Base-by-base conservation (phyloP, 352 stramenopile genomes). In the Phytophthora boehmeriae region DNA sequence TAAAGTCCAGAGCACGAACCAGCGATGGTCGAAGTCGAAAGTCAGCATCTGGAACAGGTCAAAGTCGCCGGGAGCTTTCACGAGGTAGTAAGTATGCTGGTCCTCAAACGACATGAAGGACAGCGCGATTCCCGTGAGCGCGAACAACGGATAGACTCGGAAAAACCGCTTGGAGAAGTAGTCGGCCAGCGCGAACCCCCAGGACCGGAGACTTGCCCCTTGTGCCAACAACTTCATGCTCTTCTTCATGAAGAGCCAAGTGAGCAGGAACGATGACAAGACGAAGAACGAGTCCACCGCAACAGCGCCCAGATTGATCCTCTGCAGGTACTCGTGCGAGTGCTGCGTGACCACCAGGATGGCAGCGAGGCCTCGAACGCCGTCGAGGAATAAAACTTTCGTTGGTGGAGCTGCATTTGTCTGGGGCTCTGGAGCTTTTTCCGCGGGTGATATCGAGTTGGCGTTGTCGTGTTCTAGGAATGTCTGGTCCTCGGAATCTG, bases 101-200 rank as follows among this genome's bases (percentile, higher is more conserved):
- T 63, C 49, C 5, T 71, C 63, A 34, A 62, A 51, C 14, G 73
- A 67, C 19, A 83, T 25, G 14, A 70, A 32, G 10, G 54, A 68
- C 10, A 82, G 43, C 9, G 71, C 59, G 34, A 69, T 41, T 8
- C 64, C 75, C 20, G 71, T 62, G 14, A 73, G 61, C 28, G 54
- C 57, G 34, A 87, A 87, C 10, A 87, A 54, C 49, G 77, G 77
- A 44, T 87, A 87, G 4, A 86, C 77, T 30, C 75, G 74, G n/a
- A 87, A 75, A 44, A 87, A 79, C 0, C 75, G 77, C 41, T 83
- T 83, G 22, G 52, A 66, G 44, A 79, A 74, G 52, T 87, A 84
- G 63, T 85, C 75, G 11, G 32, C 14, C 6, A 75, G 49, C 17
- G 54, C 50, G 28, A 70, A 60, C 13, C 42, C 34, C 65, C 65